Evolutionary conservation across 1,139 yeast genomes (phyloP).

Genomic region (Debaryomycetaceae sp.): DNA sequence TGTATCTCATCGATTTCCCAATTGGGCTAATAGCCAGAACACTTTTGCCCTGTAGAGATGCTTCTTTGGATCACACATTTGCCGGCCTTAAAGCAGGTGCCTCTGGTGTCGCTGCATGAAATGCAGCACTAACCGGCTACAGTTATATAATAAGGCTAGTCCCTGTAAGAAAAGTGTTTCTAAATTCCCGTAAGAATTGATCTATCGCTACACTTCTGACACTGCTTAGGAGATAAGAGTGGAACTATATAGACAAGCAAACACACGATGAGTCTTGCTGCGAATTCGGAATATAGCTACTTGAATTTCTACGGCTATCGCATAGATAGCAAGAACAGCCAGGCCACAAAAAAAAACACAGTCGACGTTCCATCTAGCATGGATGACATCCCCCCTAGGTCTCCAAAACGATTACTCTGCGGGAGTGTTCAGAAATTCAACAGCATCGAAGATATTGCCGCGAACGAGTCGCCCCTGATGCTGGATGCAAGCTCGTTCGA

Average conservation of each 20-base stretch:
- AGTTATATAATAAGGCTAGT: neutral
- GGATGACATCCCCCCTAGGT: neutral
- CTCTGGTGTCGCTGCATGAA: neutral
- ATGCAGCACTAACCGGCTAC: neutral
- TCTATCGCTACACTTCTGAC: neutral
- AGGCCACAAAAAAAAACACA: neutral
- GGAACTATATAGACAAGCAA: neutral
- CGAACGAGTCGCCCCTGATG: neutral
- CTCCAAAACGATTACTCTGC: slow-evolving; percentile 3
- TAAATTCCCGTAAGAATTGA: neutral
- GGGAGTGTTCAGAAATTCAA: neutral
- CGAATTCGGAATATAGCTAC: neutral
- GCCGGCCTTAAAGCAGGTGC: neutral
- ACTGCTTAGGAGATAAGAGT: neutral
- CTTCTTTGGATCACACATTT: neutral
- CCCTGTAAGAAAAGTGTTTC: neutral
- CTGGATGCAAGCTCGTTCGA: slow-evolving; percentile 2
- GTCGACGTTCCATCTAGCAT: neutral
- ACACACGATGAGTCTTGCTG: neutral
- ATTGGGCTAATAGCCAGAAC: neutral
- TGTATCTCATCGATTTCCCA: neutral
- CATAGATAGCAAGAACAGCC: neutral
- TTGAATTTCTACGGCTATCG: neutral
- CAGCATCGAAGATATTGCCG: neutral
- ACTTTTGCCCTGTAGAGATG: neutral